Evolutionary conservation across 2,329 filamentous ascomycete species (phyloP).

Genomic region (Penicillium hordei): DNA sequence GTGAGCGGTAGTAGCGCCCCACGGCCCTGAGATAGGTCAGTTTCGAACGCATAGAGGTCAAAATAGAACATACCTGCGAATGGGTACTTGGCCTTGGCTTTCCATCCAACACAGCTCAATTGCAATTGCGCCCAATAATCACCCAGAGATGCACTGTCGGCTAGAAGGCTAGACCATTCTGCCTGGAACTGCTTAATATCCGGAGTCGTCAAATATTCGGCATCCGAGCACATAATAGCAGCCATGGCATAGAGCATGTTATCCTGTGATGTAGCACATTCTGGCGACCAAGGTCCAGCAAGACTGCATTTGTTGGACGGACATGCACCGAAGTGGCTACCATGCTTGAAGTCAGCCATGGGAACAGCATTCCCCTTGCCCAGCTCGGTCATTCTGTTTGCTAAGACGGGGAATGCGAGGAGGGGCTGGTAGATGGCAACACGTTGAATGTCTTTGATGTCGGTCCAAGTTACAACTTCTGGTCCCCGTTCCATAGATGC

Average conservation of each 20-base stretch:
- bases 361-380: constrained; percentile 26
- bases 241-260: constrained; percentile 31
- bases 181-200: constrained; percentile 23
- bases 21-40: constrained; percentile 22
- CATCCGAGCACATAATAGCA: constrained; percentile 36
- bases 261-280: constrained; percentile 27
- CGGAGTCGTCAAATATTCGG: constrained; percentile 23
- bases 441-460: constrained; percentile 33
- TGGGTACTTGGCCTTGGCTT: constrained; percentile 34
- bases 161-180: constrained; percentile 24
- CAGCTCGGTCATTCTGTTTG: constrained; percentile 28
- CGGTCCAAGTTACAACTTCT: constrained; percentile 39
- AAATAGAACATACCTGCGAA: constrained; percentile 32
- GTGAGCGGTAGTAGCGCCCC: constrained; percentile 41
- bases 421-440: constrained; percentile 37
- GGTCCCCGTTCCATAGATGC: constrained; percentile 32
- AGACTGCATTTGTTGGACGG: constrained; percentile 30
- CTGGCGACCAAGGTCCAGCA: constrained; percentile 33
- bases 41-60: neutral
- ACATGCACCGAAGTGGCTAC: constrained; percentile 26
- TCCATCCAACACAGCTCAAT: constrained; percentile 41
- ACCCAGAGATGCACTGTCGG: constrained; percentile 31
- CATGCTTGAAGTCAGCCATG: constrained; percentile 35
- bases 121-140: constrained; percentile 43
- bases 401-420: constrained; percentile 29